These are phyloP conservation scores for Phyllosticta capitalensis DNA, from an alignment of 2,329 filamentous ascomycete genomes.

Conservation along the genomic window DNA sequence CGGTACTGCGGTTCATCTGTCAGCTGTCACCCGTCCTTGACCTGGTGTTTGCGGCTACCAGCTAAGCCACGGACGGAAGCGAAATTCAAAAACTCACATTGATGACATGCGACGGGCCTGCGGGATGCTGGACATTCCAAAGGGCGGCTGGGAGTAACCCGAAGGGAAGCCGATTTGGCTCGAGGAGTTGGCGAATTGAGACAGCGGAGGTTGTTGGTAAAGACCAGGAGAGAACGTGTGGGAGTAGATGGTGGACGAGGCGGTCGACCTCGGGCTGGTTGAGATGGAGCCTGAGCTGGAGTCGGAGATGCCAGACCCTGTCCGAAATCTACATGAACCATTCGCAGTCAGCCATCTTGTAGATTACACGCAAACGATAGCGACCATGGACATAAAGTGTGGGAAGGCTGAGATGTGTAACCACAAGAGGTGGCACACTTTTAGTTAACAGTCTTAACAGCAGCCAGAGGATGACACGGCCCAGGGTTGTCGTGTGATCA, in stretches of 20 bases:
- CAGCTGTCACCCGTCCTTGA: constrained; percentile 29
- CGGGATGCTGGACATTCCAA: constrained; percentile 16
- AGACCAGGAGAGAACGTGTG: constrained; percentile 24
- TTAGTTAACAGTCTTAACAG: constrained; percentile 28
- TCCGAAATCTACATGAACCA: constrained; percentile 7
- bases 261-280: constrained; percentile 42
- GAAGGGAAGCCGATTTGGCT: constrained; percentile 22
- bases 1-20: constrained; percentile 31
- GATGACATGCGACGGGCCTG: constrained; percentile 27
- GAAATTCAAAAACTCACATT: constrained; percentile 32
- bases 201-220: constrained; percentile 23
- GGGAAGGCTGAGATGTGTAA: constrained; percentile 26
- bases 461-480: constrained; percentile 24
- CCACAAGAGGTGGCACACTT: constrained; percentile 27
- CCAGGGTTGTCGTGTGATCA: constrained; percentile 37
- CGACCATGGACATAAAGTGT: constrained; percentile 9
- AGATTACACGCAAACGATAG: constrained; percentile 9
- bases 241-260: constrained; percentile 39
- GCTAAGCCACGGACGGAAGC: constrained; percentile 4
- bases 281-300: constrained; percentile 47
- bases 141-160: constrained; percentile 27
- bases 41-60: constrained; percentile 4
- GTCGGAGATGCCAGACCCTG: constrained; percentile 39
- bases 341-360: constrained; percentile 8
- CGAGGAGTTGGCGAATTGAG: constrained; percentile 27